A percentile compares a stretch with the other conserved stretches of the same genome.
These are phyloP conservation scores for Conoideocrella luteorostrata DNA, from an alignment of 2,329 filamentous ascomycete species.

Conservation along the genomic window DNA sequence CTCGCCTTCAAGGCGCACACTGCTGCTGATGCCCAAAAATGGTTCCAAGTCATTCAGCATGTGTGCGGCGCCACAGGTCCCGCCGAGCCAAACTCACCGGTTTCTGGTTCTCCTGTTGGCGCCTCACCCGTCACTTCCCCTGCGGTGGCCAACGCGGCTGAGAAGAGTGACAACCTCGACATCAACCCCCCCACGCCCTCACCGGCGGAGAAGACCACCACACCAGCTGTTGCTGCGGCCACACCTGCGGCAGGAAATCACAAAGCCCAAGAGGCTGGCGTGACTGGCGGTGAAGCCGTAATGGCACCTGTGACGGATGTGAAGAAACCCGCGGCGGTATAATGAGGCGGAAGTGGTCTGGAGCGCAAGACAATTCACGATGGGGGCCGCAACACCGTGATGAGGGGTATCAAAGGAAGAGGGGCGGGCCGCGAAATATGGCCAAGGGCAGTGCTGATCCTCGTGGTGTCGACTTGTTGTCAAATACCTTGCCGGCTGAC, in stretches of 20 bases:
- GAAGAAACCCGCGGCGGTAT: conserved; percentile 5
- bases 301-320: neutral
- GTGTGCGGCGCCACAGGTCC: conserved; percentile 48
- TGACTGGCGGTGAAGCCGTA: conserved; percentile 25
- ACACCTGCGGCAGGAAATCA: conserved; percentile 19
- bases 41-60: conserved; percentile 67
- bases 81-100: conserved; percentile 25
- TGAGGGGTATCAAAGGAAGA: no score
- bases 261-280: conserved; percentile 41
- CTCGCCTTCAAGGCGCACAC: conserved; percentile 84
- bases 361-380: no score
- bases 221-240: conserved; percentile 11
- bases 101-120: conserved; percentile 10
- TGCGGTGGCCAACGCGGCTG: neutral
- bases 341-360: conserved; percentile 3
- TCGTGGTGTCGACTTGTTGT: no score
- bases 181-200: conserved; percentile 12
- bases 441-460: no score
- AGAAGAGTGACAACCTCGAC: conserved; percentile 12
- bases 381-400: no score
- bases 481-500: no score
- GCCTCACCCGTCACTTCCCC: conserved; percentile 7
- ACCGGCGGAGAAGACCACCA: conserved; percentile 17
- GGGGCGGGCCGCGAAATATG: no score
- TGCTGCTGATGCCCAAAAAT: conserved; percentile 71